Base-by-base conservation (phyloP, 2,329 filamentous ascomycete genomes). In the Colletotrichum truncatum region DNA sequence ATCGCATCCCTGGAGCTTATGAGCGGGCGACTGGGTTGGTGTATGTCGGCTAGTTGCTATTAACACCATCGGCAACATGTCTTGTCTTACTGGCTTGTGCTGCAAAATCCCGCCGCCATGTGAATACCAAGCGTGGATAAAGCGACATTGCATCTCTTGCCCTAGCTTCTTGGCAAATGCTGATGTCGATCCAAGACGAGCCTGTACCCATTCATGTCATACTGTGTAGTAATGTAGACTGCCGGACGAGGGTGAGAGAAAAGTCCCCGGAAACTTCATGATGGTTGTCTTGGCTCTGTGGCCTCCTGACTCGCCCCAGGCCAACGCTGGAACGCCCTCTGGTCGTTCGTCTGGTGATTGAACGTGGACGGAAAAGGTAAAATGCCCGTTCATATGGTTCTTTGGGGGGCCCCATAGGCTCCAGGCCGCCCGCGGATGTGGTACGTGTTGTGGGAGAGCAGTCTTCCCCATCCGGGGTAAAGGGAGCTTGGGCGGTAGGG, bases 281-380 rank as follows among this genome's bases (percentile, higher is more conserved):
- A 51, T 51, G 52, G 23, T 21, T 7, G 30, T 51, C 63, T 66
- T 66, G 63, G 63, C 57, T 14, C 51, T 62, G 63, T 51, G 51
- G 23, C 43, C 30, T 55, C 45, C 53, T 66, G 63, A 66, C 49
- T 66, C 63, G 63, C 41, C 51, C 30, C 12, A 21, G 32, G 30
- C 28, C 48, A 30, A 4, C 12, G 25, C 32, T 45, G 32, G 30
- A 14, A 6, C 10, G 11, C 9, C 18, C 25, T 48, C 3, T 25
- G 7, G 25, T 21, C 12, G 30, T 39, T 46, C 26, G 6, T 51
- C 49, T 28, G 45, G 26, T 45, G 16, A 51, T 23, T 21, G n/a
- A 14, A 51, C 21, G 30, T 36, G 1, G 36, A 49, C 36, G 10
- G 32, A 43, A 55, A 36, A 56, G 43, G 32, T 11, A 38, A 14